Base-by-base conservation (phyloP, 805 yeast genomes). In the Lachancea meyersii region DNA sequence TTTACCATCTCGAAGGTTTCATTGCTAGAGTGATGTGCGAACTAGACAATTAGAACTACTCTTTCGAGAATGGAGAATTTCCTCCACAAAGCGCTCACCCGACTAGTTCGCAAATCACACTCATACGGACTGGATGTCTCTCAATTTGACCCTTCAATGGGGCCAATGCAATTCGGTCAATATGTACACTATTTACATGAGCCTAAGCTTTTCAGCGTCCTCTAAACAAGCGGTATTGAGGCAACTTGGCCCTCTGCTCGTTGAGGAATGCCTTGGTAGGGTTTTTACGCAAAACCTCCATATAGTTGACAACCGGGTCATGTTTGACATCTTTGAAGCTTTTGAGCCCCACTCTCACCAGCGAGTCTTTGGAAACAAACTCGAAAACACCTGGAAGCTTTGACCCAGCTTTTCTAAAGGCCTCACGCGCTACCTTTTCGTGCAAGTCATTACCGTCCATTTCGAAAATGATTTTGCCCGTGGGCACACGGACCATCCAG, bases 401-500 rank as follows among this genome's bases (percentile, higher is more conserved):
- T 48, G 80, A 87, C 33, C 91, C 82, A 4, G 96, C 96, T 63
- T 87, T 84, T 63, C 95, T 76, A 55, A 83, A 75, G 0, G 95
- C 93, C 54, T 91, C 96, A 53, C 85, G 77, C 20, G 96, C 97
- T 18, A 86, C 86, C 51, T 77, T 79, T 60, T 86, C 95, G 64
- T 93, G 97, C 53, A 91, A 73, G 48, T 76, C 69, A 14, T 79
- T 82, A 48, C 82, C 84, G 31, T 69, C 70, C 58, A 89, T 79
- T 68, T 93, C 98, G 58, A 89, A 87, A 18, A 89, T 70, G 32
- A 93, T 80, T 59, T 88, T 89, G 3, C 98, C 98, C 0, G 97
- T 89, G 31, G 97, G 95, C 11, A 93, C 93, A 57, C 98, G 79
- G 26, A 81, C 85, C 56, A 95, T 94, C 97, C 97, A 93, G 69